A percentile compares a stretch with the other conserved stretches of the same genome.
phyloP scores from a whole-genome alignment of 148 eudicot species.

The Tetragonia tetragonoides region DNA sequence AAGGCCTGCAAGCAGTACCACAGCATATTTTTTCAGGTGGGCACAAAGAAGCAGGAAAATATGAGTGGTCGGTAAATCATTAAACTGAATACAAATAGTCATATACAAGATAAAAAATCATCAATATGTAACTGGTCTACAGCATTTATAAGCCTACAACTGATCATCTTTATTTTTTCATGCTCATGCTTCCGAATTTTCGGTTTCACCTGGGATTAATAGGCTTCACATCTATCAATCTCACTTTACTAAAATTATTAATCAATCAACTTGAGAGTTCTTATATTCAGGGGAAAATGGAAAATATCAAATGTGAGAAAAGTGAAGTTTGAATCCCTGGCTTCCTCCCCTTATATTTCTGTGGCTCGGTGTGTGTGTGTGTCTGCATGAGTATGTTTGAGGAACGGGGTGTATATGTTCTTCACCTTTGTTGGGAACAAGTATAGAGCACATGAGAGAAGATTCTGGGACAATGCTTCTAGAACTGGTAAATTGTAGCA shows the following conservation, averaged over 20 bases:
- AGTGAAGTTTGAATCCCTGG: background rate
- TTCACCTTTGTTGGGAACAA: conserved; percentile 92
- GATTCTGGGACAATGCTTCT: conserved; percentile 63
- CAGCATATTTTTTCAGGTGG: conserved; percentile 5
- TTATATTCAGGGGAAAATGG: background rate
- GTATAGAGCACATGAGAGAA: conserved; percentile 77
- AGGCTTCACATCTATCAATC: background rate
- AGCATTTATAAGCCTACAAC: background rate
- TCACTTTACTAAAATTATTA: background rate
- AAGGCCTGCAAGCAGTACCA: conserved; percentile 62
- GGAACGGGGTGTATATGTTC: background rate
- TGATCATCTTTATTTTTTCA: background rate
- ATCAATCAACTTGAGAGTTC: background rate
- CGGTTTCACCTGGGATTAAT: background rate
- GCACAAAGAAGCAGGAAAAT: background rate
- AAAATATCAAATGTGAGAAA: background rate
- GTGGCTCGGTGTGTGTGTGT: background rate
- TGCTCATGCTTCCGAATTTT: background rate
- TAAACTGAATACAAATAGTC: background rate
- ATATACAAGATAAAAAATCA: background rate
- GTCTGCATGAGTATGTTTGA: background rate
- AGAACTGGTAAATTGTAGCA: conserved; percentile 94
- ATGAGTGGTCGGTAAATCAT: background rate
- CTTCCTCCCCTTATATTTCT: background rate
- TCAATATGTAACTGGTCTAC: background rate